Conservation (phyloP, 768 basidiomycete species). For the Filobasidium floriforme region DNA sequence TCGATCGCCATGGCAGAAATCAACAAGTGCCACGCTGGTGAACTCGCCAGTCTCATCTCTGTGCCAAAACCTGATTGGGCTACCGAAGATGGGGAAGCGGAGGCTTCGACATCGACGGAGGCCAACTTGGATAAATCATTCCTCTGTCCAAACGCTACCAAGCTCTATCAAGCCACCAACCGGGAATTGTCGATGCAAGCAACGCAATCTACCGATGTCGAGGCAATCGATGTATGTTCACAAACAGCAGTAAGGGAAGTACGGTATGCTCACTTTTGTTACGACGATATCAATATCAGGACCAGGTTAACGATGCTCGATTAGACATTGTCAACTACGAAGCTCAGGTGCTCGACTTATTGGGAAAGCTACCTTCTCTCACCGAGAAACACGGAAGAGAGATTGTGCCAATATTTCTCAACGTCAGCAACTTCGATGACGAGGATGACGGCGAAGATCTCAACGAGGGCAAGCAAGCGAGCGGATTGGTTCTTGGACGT, state of each 20-base stretch:
- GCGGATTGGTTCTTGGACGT: conserved; percentile 45
- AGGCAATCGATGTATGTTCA: conserved; percentile 64
- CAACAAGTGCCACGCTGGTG: conserved; percentile 34
- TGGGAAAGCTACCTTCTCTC: conserved; percentile 62
- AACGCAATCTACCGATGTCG: conserved; percentile 57
- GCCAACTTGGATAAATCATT: conserved; percentile 37
- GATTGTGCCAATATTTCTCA: conserved; percentile 76
- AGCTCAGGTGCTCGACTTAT: conserved; percentile 62
- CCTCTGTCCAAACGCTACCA: conserved; percentile 39
- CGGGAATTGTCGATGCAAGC: conserved; percentile 36
- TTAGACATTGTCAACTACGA: conserved; percentile 74
- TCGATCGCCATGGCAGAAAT: conserved; percentile 59
- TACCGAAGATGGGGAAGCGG: conserved; percentile 9
- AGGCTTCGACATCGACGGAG: conserved; percentile 26
- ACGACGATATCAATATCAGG: conserved; percentile 46
- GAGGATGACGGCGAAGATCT: conserved; percentile 26
- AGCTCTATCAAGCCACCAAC: conserved; percentile 25
- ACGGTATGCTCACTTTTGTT: too few species aligned
- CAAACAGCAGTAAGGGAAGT: conserved; percentile 24
- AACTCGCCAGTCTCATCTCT: conserved; percentile 20
- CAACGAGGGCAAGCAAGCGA: background rate
- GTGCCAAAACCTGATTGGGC: conserved; percentile 29
- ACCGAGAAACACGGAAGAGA: conserved; percentile 81
- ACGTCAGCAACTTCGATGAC: conserved; percentile 39
- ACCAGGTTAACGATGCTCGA: conserved; percentile 49